Conservation (phyloP, 1,139 yeast species). For the Taiozyma sp. region DNA sequence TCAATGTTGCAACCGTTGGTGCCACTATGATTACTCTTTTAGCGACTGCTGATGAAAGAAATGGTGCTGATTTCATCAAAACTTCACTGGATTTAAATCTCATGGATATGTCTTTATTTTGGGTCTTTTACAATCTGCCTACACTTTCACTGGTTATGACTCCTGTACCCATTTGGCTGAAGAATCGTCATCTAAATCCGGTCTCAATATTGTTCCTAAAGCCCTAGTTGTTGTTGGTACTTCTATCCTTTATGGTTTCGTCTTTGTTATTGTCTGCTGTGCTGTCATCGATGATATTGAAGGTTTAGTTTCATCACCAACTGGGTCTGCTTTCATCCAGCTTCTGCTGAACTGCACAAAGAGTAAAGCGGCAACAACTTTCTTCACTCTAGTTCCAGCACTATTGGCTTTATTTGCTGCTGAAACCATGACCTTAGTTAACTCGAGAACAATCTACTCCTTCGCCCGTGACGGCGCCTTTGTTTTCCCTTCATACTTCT, state of each 20-base stretch:
- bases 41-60: slow-evolving; percentile 19
- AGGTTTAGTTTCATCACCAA: slow-evolving; percentile 34
- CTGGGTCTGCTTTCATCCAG: slow-evolving; percentile 59
- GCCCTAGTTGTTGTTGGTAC: slow-evolving; percentile 50
- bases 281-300: slow-evolving; percentile 44
- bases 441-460: slow-evolving; percentile 44
- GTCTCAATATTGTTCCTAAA: slow-evolving; percentile 45
- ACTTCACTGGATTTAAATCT: slow-evolving; percentile 22
- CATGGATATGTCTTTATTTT: slow-evolving; percentile 24
- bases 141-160: slow-evolving; percentile 40
- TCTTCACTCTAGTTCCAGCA: slow-evolving; percentile 49
- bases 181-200: slow-evolving; percentile 44
- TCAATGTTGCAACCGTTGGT: slow-evolving; percentile 15
- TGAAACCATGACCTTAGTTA: slow-evolving; percentile 41
- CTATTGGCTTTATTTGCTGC: slow-evolving; percentile 62
- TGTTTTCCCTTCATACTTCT: slow-evolving; percentile 39
- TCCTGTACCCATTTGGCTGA: slow-evolving; percentile 68
- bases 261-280: slow-evolving; percentile 44
- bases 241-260: slow-evolving; percentile 55
- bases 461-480: slow-evolving; percentile 46
- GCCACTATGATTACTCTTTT: slow-evolving; percentile 16
- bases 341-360: slow-evolving; percentile 58
- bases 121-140: slow-evolving; percentile 23
- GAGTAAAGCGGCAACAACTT: slow-evolving; percentile 57
- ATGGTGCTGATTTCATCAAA: slow-evolving; percentile 19